Evolutionary conservation across 352 stramenopile genomes (phyloP), one percentile per base, ranked within the genome.

Genomic region (Paralagenidium karlingii): DNA sequence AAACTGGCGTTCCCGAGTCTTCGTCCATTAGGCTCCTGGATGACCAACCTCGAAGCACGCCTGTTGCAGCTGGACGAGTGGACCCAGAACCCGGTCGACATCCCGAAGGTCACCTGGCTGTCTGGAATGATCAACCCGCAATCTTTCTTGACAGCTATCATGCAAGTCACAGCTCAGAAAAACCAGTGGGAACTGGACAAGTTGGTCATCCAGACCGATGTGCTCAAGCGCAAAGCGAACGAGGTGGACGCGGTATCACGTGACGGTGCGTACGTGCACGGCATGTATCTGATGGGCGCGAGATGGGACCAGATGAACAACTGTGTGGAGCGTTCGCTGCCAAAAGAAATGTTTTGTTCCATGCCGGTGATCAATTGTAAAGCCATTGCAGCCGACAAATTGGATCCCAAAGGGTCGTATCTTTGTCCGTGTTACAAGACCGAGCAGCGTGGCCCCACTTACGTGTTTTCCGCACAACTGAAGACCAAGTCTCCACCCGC

Each of bases 281-380:
- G 94, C 0, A 56, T 98, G 4, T 86, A 60, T 34, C 75, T 98
- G 55, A 96, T 98, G 70, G 95, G 94, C n/a, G 95, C 89, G 36
- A 81, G 93, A 10, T 98, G 92, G 88, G 89, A 98, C 46, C 55
- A 77, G 20, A 82, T 65, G 36, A 92, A 91, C 47, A 77, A 78
- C 50, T 93, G 82, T 16, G 84, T 99, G 29, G 90, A 98, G 48
- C 94, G 94, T 24, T 96, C 80, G 15, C 75, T 92, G 40, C 95
- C 94, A 11, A 98, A 98, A 58, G 95, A 99, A 55, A 98, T 99
- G 89, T 99, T 98, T 51, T 97, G 71, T 28, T 42, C 70, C 18
- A 97, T 99, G 89, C 94, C 95, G 16, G 82, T 99, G 37, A 96
- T 99, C 56, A 96, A 98, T 58, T 95, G 96, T 53, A 97, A 96